Evolutionary conservation across 2,329 filamentous ascomycete species (phyloP), one percentile per base, ranked within the genome.

Genomic region (Aspergillus ruber): DNA sequence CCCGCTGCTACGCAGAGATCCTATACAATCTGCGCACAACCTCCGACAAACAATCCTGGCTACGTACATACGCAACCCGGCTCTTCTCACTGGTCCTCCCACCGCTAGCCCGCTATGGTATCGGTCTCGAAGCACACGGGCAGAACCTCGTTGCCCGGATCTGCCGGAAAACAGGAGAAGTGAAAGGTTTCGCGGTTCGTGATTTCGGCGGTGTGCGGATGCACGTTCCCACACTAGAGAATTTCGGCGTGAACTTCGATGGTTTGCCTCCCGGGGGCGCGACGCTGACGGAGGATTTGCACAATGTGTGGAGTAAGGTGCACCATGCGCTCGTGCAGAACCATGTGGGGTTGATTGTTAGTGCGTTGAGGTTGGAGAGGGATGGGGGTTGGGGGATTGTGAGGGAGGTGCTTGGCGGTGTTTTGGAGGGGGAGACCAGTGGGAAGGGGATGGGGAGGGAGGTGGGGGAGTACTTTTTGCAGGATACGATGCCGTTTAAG

Each of bases 71-170:
- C n/a, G 44, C 54, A 10, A 39, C 20, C 20, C 12, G 35, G 9
- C 41, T 59, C 1, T 50, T 57, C 4, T 13, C 35, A 1, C 40
- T 52, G 13, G 12, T 52, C 17, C 53, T 59, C 10, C 52, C 50
- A 3, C 52, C 56, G 1, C 25, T 57, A 10, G 48, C 52, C 0
- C 35, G 45, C 2, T 39, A 57, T 25, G 56, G 56, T 3, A 56
- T 58, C 15, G 56, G 56, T 12, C 46, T 41, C 46, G 62, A 86
- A 82, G 56, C 73, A 74, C 53, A 71, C 73, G 45, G 50, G 4
- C 56, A 59, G 27, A 59, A 59, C 20, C 42, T 50, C n/a, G 32
- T 54, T 8, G 49, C 39, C 3, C 54, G 56, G 1, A 36, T 59
- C 2, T 54, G 49, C 36, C 50, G 23, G 6, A 6, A 52, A 32